phyloP scores from a whole-genome alignment of 768 basidiomycete species.

The Asterophora lycoperdoides region DNA sequence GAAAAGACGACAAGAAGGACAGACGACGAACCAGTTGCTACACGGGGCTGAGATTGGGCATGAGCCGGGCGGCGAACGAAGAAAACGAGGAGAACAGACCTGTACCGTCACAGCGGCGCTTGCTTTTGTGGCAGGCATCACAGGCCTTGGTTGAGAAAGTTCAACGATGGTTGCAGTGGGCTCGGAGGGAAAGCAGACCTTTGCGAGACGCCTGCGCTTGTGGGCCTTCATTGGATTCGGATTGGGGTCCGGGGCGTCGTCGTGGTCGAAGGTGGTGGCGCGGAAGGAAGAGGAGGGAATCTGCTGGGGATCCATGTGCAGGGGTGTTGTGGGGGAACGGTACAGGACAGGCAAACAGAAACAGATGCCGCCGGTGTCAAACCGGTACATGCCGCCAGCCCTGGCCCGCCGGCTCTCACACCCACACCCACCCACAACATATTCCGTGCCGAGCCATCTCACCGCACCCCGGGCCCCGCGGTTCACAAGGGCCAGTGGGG shows the following conservation, averaged over 20 bases:
- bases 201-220: conserved; percentile 53
- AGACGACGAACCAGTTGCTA: conserved; percentile 64
- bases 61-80: conserved; percentile 12
- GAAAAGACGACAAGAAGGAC: conserved; percentile 2
- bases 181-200: conserved; percentile 27
- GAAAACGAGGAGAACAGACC: conserved; percentile 38
- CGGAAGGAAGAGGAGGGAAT: conserved; percentile 20
- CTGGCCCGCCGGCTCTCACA: conserved; percentile 20
- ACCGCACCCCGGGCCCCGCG: too few species aligned
- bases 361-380: conserved; percentile 30
- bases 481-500: too few species aligned
- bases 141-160: conserved; percentile 45
- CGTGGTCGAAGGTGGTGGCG: conserved; percentile 21
- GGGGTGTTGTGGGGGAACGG: conserved; percentile 18
- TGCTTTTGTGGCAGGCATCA: conserved; percentile 82
- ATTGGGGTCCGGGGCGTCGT: conserved; percentile 29
- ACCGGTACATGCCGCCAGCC: conserved; percentile 18
- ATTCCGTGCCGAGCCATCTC: background rate
- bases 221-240: conserved; percentile 40
- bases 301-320: conserved; percentile 32
- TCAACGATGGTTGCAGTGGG: conserved; percentile 5
- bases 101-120: conserved; percentile 79
- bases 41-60: conserved; percentile 54
- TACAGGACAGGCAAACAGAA: conserved; percentile 15
- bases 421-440: conserved; percentile 4